Evolutionary conservation across 1,284 basidiomycete genomes (phyloP).

Genomic region (Abortiporus biennis): DNA sequence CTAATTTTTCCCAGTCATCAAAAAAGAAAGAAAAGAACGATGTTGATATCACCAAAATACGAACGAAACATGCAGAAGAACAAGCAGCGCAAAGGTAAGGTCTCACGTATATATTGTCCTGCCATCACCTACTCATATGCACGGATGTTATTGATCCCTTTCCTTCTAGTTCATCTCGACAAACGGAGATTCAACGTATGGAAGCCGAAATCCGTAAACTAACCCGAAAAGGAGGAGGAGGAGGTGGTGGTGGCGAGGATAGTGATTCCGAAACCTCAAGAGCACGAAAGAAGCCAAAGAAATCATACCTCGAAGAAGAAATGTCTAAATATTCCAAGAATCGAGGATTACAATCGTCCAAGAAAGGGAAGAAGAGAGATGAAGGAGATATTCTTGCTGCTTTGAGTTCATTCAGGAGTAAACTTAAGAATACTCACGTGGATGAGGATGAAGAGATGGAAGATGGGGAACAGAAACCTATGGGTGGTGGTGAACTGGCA

Average conservation of each 20-base stretch:
- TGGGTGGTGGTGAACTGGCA: slow-evolving; percentile 7
- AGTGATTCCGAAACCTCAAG: too few relatives aligned
- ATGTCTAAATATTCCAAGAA: slow-evolving; percentile 73
- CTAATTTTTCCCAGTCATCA: not conserved
- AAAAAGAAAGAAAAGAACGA: slow-evolving; percentile 32
- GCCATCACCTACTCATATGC: slow-evolving; percentile 4
- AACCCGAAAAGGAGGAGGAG: slow-evolving; percentile 44
- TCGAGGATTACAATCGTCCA: slow-evolving; percentile 41
- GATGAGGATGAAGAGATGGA: slow-evolving; percentile 16
- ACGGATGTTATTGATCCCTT: slow-evolving; percentile 1
- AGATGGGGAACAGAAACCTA: slow-evolving; percentile 16
- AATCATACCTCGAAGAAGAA: slow-evolving; percentile 75
- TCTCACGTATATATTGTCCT: too few relatives aligned
- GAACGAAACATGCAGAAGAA: slow-evolving; percentile 68
- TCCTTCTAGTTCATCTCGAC: slow-evolving; percentile 50
- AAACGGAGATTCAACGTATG: slow-evolving; percentile 81
- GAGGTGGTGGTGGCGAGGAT: slow-evolving; percentile 33
- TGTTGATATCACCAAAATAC: slow-evolving; percentile 52
- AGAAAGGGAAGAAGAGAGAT: slow-evolving; percentile 61
- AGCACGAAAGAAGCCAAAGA: slow-evolving; percentile 52
- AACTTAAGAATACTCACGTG: slow-evolving; percentile 45
- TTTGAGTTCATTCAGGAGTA: slow-evolving; percentile 67
- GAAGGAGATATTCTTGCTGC: slow-evolving; percentile 75
- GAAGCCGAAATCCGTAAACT: slow-evolving; percentile 83
- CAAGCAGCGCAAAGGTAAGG: slow-evolving; percentile 52